Evolutionary conservation across 257 asterid genomes (phyloP), one percentile per base, ranked within the genome.

Genomic region (Rhazya stricta): DNA sequence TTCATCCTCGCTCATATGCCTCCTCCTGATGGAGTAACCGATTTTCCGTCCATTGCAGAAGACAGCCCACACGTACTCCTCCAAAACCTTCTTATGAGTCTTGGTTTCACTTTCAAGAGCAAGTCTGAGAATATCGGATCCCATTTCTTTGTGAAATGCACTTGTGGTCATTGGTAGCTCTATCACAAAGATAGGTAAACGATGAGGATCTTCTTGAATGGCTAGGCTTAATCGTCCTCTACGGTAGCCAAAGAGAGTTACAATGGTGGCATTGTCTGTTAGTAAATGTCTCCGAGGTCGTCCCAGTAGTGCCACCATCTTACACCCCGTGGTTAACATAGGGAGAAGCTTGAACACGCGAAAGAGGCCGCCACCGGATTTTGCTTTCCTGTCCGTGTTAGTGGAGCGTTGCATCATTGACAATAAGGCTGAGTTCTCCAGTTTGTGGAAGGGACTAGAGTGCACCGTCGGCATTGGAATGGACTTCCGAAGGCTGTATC

Each of bases 11-110:
- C 68, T 87, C 96, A 92, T 89, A 42, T 86, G 77, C 71, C 67
- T 89, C 78, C 99, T 80, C 84, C 97, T 77, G 1, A 94, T 89
- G 0, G 99, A 89, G 73, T 85, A 80, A 11, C 97, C 99, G 0
- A 86, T 45, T 73, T 89, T 94, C 81, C 94, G 76, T 0, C 99
- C 99, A 58, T 94, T 94, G 73, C 93, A 88, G 69, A 78, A 94
- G 0, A 92, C 99, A 0, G 86, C 97, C 99, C 99, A 94, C 30
- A 94, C 97, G 75, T 75, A 94, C 77, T 94, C 99, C 34, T 94
- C 99, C n/a, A 92, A 70, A 0, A 94, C 78, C 81, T 86, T 87
- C 77, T 86, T 89, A 25, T 80, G 86, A 0, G 95, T 92, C 61
- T 80, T 89, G 6, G 97, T 91, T 61, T 94, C 96, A 29, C 95